Conservation (phyloP, 176 grass and related monocot genomes). For the Urochloa ruziziensis region DNA sequence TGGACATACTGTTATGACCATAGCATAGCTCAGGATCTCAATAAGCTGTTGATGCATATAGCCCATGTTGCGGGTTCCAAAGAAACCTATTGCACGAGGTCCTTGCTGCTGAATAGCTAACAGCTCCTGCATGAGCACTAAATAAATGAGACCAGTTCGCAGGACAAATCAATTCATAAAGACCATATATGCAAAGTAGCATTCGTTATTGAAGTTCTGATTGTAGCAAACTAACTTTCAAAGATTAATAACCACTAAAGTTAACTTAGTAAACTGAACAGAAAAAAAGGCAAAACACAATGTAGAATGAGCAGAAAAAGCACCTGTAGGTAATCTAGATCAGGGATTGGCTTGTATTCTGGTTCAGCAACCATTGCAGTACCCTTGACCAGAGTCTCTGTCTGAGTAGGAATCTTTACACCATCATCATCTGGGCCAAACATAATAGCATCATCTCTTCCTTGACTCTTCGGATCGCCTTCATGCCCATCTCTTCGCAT, state of each 20-base stretch:
- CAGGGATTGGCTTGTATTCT: constrained; percentile 82
- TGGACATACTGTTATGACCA: constrained; percentile 94
- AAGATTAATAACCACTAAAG: background rate
- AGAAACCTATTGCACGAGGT: constrained; percentile 90
- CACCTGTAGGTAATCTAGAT: constrained; percentile 97
- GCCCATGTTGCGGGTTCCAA: constrained; percentile 97
- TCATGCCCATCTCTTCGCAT: constrained; percentile 45
- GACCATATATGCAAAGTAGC: background rate
- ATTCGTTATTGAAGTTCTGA: background rate
- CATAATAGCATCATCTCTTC: constrained; percentile 33
- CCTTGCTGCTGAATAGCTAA: constrained; percentile 99
- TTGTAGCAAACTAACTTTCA: constrained; percentile 10
- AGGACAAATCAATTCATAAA: background rate
- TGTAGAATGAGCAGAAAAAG: constrained; percentile 5
- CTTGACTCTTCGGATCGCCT: constrained; percentile 40
- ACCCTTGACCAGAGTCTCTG: constrained; percentile 64
- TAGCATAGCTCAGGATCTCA: constrained; percentile 99
- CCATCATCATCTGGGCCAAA: constrained; percentile 61
- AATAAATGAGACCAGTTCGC: constrained; percentile 9
- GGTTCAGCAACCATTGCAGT: constrained; percentile 53
- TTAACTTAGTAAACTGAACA: constrained; percentile 10
- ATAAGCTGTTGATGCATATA: constrained; percentile 99
- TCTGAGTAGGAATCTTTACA: constrained; percentile 64
- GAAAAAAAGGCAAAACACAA: background rate
- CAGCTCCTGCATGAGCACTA: constrained; percentile 63